Evolutionary conservation across 108 stramenopile genomes (phyloP).

Genomic region (Pseudonitzschia pungens): DNA sequence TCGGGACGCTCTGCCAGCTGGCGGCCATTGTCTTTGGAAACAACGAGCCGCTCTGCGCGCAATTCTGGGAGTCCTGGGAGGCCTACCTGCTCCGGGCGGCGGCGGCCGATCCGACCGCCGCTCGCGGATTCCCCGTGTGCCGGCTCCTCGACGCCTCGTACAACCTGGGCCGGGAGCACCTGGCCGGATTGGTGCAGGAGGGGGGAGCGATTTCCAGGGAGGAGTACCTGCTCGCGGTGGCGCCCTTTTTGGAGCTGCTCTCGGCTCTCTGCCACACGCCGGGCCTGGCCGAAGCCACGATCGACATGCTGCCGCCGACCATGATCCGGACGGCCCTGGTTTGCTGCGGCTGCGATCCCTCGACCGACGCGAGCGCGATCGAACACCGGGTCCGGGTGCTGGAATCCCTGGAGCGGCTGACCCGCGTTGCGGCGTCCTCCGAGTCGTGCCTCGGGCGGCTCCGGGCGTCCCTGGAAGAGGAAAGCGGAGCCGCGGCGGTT

Average conservation of each 20-base stretch:
- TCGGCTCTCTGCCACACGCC: slow-evolving; percentile 21
- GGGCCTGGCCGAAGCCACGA: slow-evolving; percentile 16
- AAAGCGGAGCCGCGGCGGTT: not conserved
- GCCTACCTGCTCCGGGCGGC: slow-evolving; percentile 16
- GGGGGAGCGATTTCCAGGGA: slow-evolving; percentile 3
- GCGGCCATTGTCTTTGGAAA: slow-evolving; percentile 47
- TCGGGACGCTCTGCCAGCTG: slow-evolving; percentile 58
- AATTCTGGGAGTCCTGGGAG: slow-evolving; percentile 68
- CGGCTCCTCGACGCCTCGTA: slow-evolving; percentile 59
- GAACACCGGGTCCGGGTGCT: slow-evolving; percentile 12
- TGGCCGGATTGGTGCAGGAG: slow-evolving; percentile 21
- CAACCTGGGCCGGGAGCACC: slow-evolving; percentile 39
- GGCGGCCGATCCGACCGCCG: not conserved
- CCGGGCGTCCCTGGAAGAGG: slow-evolving; percentile 19
- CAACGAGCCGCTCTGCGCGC: slow-evolving; percentile 46
- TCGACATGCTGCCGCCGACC: slow-evolving; percentile 18
- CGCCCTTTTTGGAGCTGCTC: slow-evolving; percentile 32
- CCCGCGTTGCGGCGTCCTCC: slow-evolving; percentile 16
- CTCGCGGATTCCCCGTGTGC: slow-evolving; percentile 42
- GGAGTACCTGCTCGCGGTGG: slow-evolving; percentile 20
- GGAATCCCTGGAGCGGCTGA: slow-evolving; percentile 16
- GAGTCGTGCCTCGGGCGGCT: slow-evolving; percentile 9
- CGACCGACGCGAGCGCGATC: not conserved
- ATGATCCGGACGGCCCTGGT: slow-evolving; percentile 28
- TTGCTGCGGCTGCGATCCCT: slow-evolving; percentile 20